Evolutionary conservation across 2,329 filamentous ascomycete genomes (phyloP).

Genomic region (Leptographium galeiforme): DNA sequence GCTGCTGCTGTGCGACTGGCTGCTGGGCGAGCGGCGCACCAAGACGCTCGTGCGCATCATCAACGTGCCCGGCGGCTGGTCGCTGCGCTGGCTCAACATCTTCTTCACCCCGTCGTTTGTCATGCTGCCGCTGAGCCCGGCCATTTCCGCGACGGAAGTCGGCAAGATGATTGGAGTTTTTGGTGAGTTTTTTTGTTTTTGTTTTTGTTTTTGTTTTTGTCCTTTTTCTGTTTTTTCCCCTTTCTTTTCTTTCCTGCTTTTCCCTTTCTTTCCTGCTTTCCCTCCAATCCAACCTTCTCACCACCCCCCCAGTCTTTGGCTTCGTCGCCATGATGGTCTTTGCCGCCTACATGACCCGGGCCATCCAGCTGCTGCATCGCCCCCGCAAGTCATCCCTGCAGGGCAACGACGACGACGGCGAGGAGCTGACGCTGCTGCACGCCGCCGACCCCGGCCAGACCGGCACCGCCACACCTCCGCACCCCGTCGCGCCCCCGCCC

Average conservation of each 20-base stretch:
- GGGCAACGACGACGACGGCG: slow-evolving; percentile 32
- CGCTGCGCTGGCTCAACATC: slow-evolving; percentile 43
- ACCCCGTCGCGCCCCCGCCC: slow-evolving; percentile 1
- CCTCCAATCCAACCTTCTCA: no score
- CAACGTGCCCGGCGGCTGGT: slow-evolving; percentile 42
- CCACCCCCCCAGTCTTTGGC: slow-evolving; percentile 31
- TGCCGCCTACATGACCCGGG: slow-evolving; percentile 40
- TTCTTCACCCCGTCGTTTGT: slow-evolving; percentile 48
- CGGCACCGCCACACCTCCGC: neutral
- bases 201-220: no score
- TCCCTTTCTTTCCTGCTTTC: neutral
- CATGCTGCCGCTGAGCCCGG: slow-evolving; percentile 40
- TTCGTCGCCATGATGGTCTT: slow-evolving; percentile 38
- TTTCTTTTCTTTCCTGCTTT: neutral
- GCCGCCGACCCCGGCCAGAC: neutral
- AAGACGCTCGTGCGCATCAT: slow-evolving; percentile 33
- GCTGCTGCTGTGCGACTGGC: slow-evolving; percentile 31
- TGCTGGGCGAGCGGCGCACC: slow-evolving; percentile 34
- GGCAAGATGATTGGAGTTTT: slow-evolving; percentile 47
- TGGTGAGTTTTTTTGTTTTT: slow-evolving; percentile 21
- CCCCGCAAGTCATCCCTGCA: slow-evolving; percentile 37
- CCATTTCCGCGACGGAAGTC: slow-evolving; percentile 39
- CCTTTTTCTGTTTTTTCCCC: no score
- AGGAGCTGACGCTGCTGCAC: slow-evolving; percentile 7
- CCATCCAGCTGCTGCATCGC: slow-evolving; percentile 35